These are phyloP conservation scores for Diaporthe vexans DNA, from an alignment of 2,329 filamentous ascomycete genomes.

Conservation along the genomic window DNA sequence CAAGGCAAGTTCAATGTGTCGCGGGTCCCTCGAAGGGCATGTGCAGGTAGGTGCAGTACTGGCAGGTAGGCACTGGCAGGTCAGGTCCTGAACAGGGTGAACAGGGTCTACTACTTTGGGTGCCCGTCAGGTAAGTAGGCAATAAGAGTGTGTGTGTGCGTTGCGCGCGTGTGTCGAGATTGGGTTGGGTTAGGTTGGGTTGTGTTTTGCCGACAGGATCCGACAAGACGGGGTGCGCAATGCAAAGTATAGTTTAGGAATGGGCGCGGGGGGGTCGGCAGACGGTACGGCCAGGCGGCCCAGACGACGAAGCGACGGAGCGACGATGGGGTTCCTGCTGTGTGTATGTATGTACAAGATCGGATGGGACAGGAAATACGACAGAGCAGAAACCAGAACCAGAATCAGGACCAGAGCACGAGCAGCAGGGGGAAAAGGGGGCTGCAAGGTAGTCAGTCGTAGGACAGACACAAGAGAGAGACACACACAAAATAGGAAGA, in stretches of 20 bases:
- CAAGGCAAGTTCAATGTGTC: slow-evolving; percentile 20
- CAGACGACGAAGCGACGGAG: neutral
- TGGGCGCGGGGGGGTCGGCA: slow-evolving; percentile 15
- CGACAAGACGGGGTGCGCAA: slow-evolving; percentile 34
- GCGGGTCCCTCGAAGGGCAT: slow-evolving; percentile 1
- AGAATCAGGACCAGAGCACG: neutral
- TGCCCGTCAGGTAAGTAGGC: neutral
- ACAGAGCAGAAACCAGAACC: neutral
- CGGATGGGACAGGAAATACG: neutral
- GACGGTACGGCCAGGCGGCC: slow-evolving; percentile 1
- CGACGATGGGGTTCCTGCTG: slow-evolving; percentile 3
- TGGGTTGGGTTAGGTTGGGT: slow-evolving; percentile 17
- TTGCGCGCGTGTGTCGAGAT: slow-evolving; percentile 6
- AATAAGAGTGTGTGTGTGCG: neutral
- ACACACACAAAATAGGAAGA: slow-evolving; percentile 9
- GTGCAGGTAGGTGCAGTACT: slow-evolving; percentile 19
- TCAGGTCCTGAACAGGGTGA: no score
- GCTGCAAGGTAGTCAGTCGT: slow-evolving; percentile 17
- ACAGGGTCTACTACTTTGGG: slow-evolving; percentile 8
- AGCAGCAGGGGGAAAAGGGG: slow-evolving; percentile 23
- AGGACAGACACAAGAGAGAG: neutral
- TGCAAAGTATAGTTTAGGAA: slow-evolving; percentile 11
- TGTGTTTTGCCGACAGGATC: slow-evolving; percentile 25
- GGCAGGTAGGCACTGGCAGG: no score
- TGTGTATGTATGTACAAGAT: slow-evolving; percentile 13